Base-by-base conservation (phyloP, 1,139 yeast species). In the Scheffersomyces cryptocercus region DNA sequence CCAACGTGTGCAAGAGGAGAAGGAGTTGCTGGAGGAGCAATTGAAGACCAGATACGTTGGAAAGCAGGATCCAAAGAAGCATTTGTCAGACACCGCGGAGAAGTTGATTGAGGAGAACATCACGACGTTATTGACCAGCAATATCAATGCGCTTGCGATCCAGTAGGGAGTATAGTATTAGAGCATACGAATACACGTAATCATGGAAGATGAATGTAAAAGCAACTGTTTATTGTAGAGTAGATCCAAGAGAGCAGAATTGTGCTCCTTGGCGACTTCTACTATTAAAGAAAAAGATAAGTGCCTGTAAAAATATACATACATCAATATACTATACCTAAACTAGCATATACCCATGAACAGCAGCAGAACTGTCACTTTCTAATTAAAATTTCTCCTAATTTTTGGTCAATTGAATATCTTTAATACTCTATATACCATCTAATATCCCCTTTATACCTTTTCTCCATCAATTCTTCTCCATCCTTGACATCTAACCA, bases 1-100 rank as follows among this genome's bases (percentile, higher is more conserved):
- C 39, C 85, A 85, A 61, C 80, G 98, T 62, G 95, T 95, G 39
- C 86, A 85, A 56, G 99, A 95, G 67, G 99, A 95, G 64, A 85
- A 86, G 61, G 96, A 89, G 54, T 74, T 93, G 55, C 73, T 84
- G 44, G 95, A 88, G 57, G 97, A 89, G 35, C 95, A 88, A 64
- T 79, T 91, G 58, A 89, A 89, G 67, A 93, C 97, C 8, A 82
- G 99, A 63, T 95, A 91, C 60, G 98, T 95, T 29, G 99, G 99
- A 55, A 91, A 90, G 64, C 97, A 93, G 67, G 99, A 95, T 66
- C 99, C 99, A 39, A 95, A 95, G 81, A 93, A 93, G 71, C 99
- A 95, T 71, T 76, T 95, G 59, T 81, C 87, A 39, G 97, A 89
- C 53, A 87, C 95, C 2, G 95, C 97, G 11, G 95, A 88, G 52